A percentile compares a stretch with the other conserved stretches of the same genome.
These are phyloP conservation scores for Thalassiosira livingstoniorum DNA, from an alignment of 352 stramenopile species.

Conservation along the genomic window DNA sequence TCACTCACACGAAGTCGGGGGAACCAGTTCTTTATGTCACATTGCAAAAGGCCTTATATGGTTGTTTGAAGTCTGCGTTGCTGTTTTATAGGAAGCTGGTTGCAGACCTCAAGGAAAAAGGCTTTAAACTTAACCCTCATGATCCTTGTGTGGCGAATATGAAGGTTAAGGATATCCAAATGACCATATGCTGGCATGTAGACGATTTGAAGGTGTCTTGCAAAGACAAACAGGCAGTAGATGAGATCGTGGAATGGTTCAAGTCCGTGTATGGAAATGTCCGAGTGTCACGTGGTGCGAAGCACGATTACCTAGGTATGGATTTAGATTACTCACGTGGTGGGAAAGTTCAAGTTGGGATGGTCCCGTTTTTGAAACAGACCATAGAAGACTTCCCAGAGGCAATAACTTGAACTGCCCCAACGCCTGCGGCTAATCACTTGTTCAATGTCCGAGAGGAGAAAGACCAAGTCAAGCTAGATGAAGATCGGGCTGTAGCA, in stretches of 20 bases:
- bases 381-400: slow-evolving; percentile 24
- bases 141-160: slow-evolving; percentile 64
- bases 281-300: slow-evolving; percentile 21
- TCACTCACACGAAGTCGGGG: neutral
- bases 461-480: slow-evolving; percentile 3
- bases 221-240: too few species aligned
- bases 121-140: slow-evolving; percentile 56
- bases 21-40: slow-evolving; percentile 29
- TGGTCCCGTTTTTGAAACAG: slow-evolving; percentile 38
- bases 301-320: slow-evolving; percentile 70
- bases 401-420: slow-evolving; percentile 18
- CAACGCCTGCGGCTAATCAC: slow-evolving; percentile 37
- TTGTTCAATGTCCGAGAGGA: slow-evolving; percentile 41
- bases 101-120: slow-evolving; percentile 5
- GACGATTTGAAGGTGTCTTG: slow-evolving; percentile 45
- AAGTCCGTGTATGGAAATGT: slow-evolving; percentile 6
- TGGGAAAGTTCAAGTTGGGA: slow-evolving; percentile 28
- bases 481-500: slow-evolving; percentile 7
- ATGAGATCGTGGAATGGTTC: slow-evolving; percentile 25
- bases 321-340: slow-evolving; percentile 37
- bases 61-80: slow-evolving; percentile 32
- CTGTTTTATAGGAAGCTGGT: slow-evolving; percentile 56
- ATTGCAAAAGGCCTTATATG: slow-evolving; percentile 55
- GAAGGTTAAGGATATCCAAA: slow-evolving; percentile 51
- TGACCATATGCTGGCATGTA: slow-evolving; percentile 57